Base-by-base conservation (phyloP, 2,329 filamentous ascomycete genomes). In the Xylariaceae sp. region DNA sequence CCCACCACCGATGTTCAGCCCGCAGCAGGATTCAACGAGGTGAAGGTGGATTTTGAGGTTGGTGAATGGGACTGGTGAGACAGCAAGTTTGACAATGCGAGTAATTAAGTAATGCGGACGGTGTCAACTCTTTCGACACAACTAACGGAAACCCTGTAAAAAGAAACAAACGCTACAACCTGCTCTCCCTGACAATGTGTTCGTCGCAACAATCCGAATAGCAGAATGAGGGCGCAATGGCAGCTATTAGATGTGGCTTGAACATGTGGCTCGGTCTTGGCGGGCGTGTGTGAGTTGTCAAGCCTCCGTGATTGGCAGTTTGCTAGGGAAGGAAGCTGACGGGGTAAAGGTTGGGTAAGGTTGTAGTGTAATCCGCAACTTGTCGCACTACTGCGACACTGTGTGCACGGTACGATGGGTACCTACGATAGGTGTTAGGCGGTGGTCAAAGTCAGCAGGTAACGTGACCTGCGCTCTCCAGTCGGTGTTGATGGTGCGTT, bases 381-480 rank as follows among this genome's bases (percentile, higher is more conserved):
- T 15, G 58, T 56, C 30, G 58, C 55, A 58, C 61, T 54, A 56
- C 15, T 11, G 35, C 30, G 30, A 45, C 53, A 61, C 58, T 57
- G 58, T 57, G 58, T 50, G 51, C 56, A 23, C 8, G 37, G 37
- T 9, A 42, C 11, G 37, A 54, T 30, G 5, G 23, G 23, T 30
- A 30, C 23, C 23, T 30, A 5, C 23, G 23, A 30, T 30, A 30
- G 23, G 23, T 30, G 23, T 30, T 30, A 30, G 23, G 23, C 23
- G 23, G 23, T 30, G 50, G 52, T 62, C 56, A 59, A 66, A 66
- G 48, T 58, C 34, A 56, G 66, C 60, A 62, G 55, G 68, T 71
- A 71, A 71, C 68, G 68, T 71, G 68, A 71, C 67, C 67, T 69
- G 58, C 59, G 67, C 64, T 62, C 63, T 66, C 63, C 64, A 61